Conservation (phyloP, 1,284 basidiomycete species). For the Abortiporus biennis region DNA sequence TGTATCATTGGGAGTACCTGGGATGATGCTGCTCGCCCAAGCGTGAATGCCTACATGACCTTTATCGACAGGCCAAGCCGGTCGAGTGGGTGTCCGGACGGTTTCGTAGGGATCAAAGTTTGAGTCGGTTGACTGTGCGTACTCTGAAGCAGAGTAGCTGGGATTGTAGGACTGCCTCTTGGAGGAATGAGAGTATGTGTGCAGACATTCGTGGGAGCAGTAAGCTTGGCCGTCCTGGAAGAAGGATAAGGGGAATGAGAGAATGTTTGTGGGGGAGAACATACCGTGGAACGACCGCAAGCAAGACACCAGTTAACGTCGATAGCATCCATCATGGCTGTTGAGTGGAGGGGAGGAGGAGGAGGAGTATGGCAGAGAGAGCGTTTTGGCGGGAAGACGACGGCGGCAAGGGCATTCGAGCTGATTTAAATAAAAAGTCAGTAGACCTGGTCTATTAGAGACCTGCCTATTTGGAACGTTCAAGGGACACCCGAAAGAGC, state of each 20-base stretch:
- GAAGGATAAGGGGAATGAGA: constrained; percentile 8
- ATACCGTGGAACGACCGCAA: constrained; percentile 49
- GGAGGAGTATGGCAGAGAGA: constrained; percentile 3
- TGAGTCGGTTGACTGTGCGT: neutral
- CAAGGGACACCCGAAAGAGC: too few relatives aligned
- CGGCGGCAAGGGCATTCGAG: constrained; percentile 1
- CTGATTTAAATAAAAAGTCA: neutral
- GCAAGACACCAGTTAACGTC: constrained; percentile 65
- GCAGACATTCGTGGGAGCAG: constrained; percentile 47
- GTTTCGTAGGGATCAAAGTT: neutral
- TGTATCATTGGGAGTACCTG: constrained; percentile 23
- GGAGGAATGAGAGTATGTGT: constrained; percentile 2
- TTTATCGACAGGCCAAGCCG: constrained; percentile 23
- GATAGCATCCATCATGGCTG: constrained; percentile 49
- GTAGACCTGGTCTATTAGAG: neutral
- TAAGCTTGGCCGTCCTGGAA: constrained; percentile 44
- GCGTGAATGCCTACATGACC: constrained; percentile 27
- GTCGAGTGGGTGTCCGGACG: constrained; percentile 5
- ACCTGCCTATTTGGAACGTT: too few relatives aligned
- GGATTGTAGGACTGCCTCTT: neutral
- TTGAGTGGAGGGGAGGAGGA: constrained; percentile 12
- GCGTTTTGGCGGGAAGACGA: constrained; percentile 2
- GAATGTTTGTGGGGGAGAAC: constrained; percentile 20
- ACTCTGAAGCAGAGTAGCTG: neutral
- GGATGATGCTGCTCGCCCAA: constrained; percentile 27